A percentile compares a stretch with the other conserved stretches of the same genome.
Evolutionary conservation across 176 grass and related monocot genomes (phyloP).

Genomic region (Leersia perrieri): DNA sequence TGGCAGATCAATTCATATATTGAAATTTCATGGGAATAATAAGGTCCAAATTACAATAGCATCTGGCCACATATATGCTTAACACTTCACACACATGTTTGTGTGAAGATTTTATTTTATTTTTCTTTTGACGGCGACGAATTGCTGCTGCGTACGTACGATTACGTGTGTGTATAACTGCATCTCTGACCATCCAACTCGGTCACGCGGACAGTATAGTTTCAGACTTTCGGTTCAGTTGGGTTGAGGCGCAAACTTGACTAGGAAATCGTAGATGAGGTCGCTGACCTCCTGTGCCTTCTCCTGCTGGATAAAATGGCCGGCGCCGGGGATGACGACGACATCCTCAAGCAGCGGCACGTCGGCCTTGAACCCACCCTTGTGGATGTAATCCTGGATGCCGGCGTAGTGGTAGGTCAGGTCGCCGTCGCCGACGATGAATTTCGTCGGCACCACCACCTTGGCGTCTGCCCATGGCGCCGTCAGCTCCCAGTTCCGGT

Average conservation of each 20-base stretch:
- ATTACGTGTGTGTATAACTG: no score
- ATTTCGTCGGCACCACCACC: conserved; percentile 41
- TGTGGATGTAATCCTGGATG: conserved; percentile 53
- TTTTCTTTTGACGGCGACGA: neutral
- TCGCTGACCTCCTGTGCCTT: conserved; percentile 43
- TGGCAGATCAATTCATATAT: no score
- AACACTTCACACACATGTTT: neutral
- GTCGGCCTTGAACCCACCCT: conserved; percentile 38
- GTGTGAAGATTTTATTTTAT: neutral
- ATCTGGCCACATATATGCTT: neutral
- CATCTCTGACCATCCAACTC: no score
- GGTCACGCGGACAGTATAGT: no score
- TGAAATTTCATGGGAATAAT: neutral
- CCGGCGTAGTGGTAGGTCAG: conserved; percentile 42
- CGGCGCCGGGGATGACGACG: conserved; percentile 50
- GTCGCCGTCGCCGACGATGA: conserved; percentile 52
- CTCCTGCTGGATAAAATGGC: conserved; percentile 53
- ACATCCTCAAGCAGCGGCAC: conserved; percentile 37
- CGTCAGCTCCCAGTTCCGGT: conserved; percentile 57
- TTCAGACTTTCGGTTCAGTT: neutral
- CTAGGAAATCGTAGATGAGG: conserved; percentile 39
- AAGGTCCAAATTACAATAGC: neutral
- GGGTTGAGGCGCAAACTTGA: conserved; percentile 23
- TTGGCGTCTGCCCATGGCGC: conserved; percentile 51
- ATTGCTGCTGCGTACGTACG: neutral